Evolutionary conservation across 1,139 yeast species (phyloP), one percentile per base, ranked within the genome.

Genomic region (Hemisphaericaspora lyxosophila): DNA sequence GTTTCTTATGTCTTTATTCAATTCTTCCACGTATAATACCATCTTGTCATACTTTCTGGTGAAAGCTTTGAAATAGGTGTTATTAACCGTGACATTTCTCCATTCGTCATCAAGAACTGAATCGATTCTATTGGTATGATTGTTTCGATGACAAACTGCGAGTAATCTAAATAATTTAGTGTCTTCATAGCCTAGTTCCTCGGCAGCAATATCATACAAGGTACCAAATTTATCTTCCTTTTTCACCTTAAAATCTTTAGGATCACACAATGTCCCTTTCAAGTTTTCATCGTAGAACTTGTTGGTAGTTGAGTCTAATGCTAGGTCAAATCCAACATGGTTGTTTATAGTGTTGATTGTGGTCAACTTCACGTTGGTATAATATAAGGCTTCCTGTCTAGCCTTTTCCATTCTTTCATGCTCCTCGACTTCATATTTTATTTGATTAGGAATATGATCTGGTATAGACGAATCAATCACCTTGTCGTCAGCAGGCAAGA

Each of bases 341-440:
- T 74, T 64, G 42, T 66, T 64, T 51, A 85, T 82, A 36, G 80
- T 76, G 3, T 62, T 54, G 6, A 62, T 56, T 2, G 82, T 70
- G 35, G 78, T 76, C 26, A 86, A 62, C 44, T 78, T 75, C 33
- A 86, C 74, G 40, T 73, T 75, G 40, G 82, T 73, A 56, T 80
- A 88, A 39, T 86, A 67, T 47, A 87, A 88, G 53, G 85, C 88
- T 55, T 90, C 97, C 50, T 85, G 90, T 35, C 75, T 71, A 47
- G 83, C 86, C 45, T 72, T 73, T 45, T 81, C 83, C n/a, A 75
- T 59, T 25, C 69, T 58, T 36, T 72, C 78, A 33, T 73, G 73
- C 44, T 80, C 84, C 39, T 70, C 75, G 7, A 66, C 64, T 51
- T 88, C 96, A 31, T 62, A 64, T 39, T 78, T 73, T 20, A 90